Base-by-base conservation (phyloP, 2,329 filamentous ascomycete genomes). In the Aspergillus proliferans region DNA sequence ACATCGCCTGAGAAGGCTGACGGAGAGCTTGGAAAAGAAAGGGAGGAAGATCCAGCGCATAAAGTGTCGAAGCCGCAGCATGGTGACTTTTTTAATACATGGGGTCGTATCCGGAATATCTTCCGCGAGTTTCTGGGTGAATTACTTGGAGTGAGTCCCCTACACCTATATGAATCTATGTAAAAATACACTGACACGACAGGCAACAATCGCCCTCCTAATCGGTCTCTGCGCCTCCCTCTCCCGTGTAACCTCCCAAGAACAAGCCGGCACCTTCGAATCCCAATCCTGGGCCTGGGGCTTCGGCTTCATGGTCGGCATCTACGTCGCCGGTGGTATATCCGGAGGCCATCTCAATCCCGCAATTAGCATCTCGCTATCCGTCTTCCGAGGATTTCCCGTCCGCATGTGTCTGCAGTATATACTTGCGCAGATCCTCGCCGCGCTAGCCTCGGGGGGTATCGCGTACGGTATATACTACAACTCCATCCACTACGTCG, bases 321-420 rank as follows among this genome's bases (percentile, higher is more conserved):
- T 75, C 49, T 75, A 75, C 45, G 48, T 73, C 3, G 66, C 69
- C 2, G 75, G 73, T 55, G 74, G 75, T 14, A 66, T 76, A 4
- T 74, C 71, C 3, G 75, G 75, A 49, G 72, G 69, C 0, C 75
- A 77, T 47, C 62, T 78, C n/a, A 77, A 76, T 44, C 75, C 75
- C 0, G 71, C 68, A 0, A 65, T 77, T 6, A 72, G 72, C 0
- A 63, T 76, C 15, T 42, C 59, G 1, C 52, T 69, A 3, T 58
- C 57, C 12, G 50, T 65, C 3, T 70, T 61, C 43, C 65, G 67
- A 3, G 68, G 67, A 9, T 70, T 71, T 36, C 68, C 66, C 0
- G 61, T 55, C 6, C 53, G 56, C 0, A 53, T 58, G 15, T 59
- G 57, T 3, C 39, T 55, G 1, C 48, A 57, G 0, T 71, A 70